Base-by-base conservation (phyloP, 805 yeast genomes). In the Wickerhamiella domercqiae region DNA sequence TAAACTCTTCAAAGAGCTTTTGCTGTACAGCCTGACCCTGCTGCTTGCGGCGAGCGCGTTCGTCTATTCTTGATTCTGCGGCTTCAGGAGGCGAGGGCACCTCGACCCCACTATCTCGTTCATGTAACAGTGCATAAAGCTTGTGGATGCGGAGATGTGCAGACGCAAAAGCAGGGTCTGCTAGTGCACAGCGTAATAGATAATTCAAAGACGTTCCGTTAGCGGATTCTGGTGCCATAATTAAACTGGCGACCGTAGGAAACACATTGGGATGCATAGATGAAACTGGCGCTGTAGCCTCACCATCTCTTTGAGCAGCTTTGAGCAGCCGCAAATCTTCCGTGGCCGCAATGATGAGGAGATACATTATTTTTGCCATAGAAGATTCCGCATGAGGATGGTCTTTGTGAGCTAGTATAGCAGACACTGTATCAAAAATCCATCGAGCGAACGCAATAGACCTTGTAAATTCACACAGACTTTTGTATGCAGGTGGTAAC, bases 1-100 rank as follows among this genome's bases (percentile, higher is more conserved):
- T 79, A 52, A 87, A 70, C 41, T 77, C 81, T 1, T 78, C 87
- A 67, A 87, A 56, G 22, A 86, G 65, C 47, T 73, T 77, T 1
- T 68, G 70, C 47, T 74, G 78, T 45, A 86, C 71, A 41, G 68
- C 75, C 47, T 71, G 71, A 0, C 94, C 95, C 5, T 70, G 46
- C 29, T 69, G 62, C 54, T 77, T 80, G 60, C 77, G 82, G 40
- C 64, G 64, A 26, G 71, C 78, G 21, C 61, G 55, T 22, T 69
- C 77, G 2, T 31, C 35, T 30, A 17, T 21, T 7, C 7, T 15
- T 14, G 17, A n/a, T 7, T 9, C 7, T 7, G 15, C 15, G 5
- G 41, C 44, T 7, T 38, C 45, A 13, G 32, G 32, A n/a, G 51
- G 48, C 30, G 56, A 63, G 2, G 53, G 36, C 0, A 41, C 35